phyloP scores from a whole-genome alignment of 208 protist species.

The Crithidia sp. region DNA sequence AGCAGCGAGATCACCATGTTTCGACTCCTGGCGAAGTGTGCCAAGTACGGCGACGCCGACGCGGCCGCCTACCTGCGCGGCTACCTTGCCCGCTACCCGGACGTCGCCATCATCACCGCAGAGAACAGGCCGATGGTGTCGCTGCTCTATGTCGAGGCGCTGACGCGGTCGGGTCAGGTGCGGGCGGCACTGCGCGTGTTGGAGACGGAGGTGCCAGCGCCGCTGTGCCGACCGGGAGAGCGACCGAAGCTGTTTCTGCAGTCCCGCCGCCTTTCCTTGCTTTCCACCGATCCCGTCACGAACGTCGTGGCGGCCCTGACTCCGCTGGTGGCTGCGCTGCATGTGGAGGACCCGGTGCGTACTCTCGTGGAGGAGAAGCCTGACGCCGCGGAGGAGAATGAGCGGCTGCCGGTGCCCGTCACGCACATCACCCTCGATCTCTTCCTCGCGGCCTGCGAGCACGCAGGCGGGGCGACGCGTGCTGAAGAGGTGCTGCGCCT shows the following conservation, averaged over 20 bases:
- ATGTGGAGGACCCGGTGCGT: conserved; percentile 23
- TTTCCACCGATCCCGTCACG: conserved; percentile 62
- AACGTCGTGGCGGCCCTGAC: conserved; percentile 43
- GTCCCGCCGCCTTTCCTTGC: conserved; percentile 48
- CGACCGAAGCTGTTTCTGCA: conserved; percentile 64
- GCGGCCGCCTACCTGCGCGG: conserved; percentile 46
- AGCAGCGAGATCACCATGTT: conserved; percentile 76
- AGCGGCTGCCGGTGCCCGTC: conserved; percentile 26
- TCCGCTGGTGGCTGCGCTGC: conserved; percentile 21
- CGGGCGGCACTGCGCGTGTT: conserved; percentile 57
- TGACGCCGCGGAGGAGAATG: conserved; percentile 28
- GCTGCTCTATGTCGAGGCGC: conserved; percentile 62
- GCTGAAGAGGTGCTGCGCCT: conserved; percentile 50
- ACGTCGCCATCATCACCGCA: conserved; percentile 37
- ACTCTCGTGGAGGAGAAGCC: conserved; percentile 21
- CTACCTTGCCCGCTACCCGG: conserved; percentile 39
- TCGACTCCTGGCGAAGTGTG: conserved; percentile 83
- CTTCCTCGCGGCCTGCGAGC: conserved; percentile 68
- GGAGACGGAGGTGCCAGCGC: conserved; percentile 51
- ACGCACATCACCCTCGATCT: conserved; percentile 64
- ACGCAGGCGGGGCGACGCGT: conserved; percentile 34
- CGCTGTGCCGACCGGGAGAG: conserved; percentile 39
- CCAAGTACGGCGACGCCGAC: conserved; percentile 54
- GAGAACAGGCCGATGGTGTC: conserved; percentile 42
- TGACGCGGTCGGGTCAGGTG: conserved; percentile 40